Percentiles rank a stretch among this genome's conserved stretches.
Evolutionary conservation across 2,329 filamentous ascomycete species (phyloP).

Genomic region (Ceratocystiopsis sp.): DNA sequence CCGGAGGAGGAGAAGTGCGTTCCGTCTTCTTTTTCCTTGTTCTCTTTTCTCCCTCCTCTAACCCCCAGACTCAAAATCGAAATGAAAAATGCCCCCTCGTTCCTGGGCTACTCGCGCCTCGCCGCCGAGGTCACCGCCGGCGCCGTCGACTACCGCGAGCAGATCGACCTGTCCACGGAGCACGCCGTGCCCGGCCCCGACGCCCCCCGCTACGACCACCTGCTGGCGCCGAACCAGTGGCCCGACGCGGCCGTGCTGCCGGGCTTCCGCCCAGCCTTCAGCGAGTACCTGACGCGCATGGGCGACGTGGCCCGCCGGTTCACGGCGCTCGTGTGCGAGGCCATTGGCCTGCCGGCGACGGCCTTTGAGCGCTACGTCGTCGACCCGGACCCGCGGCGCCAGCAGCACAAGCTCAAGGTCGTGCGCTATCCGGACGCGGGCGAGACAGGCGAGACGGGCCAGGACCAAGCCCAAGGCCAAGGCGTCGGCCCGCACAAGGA

Average conservation of each 20-base stretch:
- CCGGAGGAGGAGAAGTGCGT: slow-evolving; percentile 55
- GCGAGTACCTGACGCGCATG: slow-evolving; percentile 65
- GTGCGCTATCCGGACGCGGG: slow-evolving; percentile 65
- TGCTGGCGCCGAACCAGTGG: slow-evolving; percentile 69
- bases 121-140: slow-evolving; percentile 57
- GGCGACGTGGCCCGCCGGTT: slow-evolving; percentile 54
- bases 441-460: slow-evolving; percentile 28
- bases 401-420: slow-evolving; percentile 81
- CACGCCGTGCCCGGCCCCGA: slow-evolving; percentile 45
- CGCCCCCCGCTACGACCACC: slow-evolving; percentile 56
- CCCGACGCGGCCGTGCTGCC: slow-evolving; percentile 47
- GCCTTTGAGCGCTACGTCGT: slow-evolving; percentile 76
- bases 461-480: slow-evolving; percentile 10
- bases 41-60: not conserved
- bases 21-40: not conserved
- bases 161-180: slow-evolving; percentile 72
- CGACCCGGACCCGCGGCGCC: slow-evolving; percentile 32
- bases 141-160: slow-evolving; percentile 63
- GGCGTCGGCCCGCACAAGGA: slow-evolving; percentile 70
- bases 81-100: slow-evolving; percentile 58
- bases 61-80: slow-evolving; percentile 41
- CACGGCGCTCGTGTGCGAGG: slow-evolving; percentile 67
- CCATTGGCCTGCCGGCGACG: slow-evolving; percentile 49
- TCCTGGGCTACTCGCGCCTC: slow-evolving; percentile 51
- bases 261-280: slow-evolving; percentile 48